These are phyloP conservation scores for Camelina sativa DNA, from an alignment of 345 rosid genomes.

Conservation along the genomic window DNA sequence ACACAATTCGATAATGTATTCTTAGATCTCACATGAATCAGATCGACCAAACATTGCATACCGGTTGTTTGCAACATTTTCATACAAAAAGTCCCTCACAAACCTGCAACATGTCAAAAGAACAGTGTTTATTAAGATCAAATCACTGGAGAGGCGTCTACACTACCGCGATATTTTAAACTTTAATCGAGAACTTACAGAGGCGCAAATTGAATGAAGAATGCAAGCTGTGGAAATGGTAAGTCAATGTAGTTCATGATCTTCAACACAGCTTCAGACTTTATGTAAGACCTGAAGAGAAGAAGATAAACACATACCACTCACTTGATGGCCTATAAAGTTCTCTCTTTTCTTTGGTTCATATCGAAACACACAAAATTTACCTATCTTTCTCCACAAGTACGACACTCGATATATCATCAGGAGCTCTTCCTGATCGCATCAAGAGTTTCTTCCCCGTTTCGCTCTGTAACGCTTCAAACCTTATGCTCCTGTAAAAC, in stretches of 20 bases:
- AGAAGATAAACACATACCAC: not conserved
- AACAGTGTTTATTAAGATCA: slow-evolving; percentile 9
- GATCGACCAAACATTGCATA: slow-evolving; percentile 78
- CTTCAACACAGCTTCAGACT: slow-evolving; percentile 87
- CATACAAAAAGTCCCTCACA: slow-evolving; percentile 69
- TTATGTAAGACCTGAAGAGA: slow-evolving; percentile 73
- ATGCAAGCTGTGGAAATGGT: slow-evolving; percentile 85
- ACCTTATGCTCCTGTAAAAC: slow-evolving; percentile 66
- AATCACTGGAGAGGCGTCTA: not conserved
- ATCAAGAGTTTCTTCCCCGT: slow-evolving; percentile 71
- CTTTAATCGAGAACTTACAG: slow-evolving; percentile 54
- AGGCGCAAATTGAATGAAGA: slow-evolving; percentile 68
- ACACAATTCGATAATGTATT: slow-evolving; percentile 25
- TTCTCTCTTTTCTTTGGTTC: not conserved
- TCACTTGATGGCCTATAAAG: not conserved
- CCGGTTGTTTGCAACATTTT: slow-evolving; percentile 77
- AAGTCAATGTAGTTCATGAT: slow-evolving; percentile 84
- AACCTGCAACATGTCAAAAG: slow-evolving; percentile 52
- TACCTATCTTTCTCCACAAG: slow-evolving; percentile 82
- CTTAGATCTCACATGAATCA: slow-evolving; percentile 77
- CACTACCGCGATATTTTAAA: not conserved
- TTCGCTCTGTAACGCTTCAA: slow-evolving; percentile 88
- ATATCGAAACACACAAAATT: not conserved
- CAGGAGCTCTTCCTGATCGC: slow-evolving; percentile 94
- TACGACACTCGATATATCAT: slow-evolving; percentile 93